Evolutionary conservation across 2,329 filamentous ascomycete species (phyloP).

Genomic region (Cladosporium sp.): DNA sequence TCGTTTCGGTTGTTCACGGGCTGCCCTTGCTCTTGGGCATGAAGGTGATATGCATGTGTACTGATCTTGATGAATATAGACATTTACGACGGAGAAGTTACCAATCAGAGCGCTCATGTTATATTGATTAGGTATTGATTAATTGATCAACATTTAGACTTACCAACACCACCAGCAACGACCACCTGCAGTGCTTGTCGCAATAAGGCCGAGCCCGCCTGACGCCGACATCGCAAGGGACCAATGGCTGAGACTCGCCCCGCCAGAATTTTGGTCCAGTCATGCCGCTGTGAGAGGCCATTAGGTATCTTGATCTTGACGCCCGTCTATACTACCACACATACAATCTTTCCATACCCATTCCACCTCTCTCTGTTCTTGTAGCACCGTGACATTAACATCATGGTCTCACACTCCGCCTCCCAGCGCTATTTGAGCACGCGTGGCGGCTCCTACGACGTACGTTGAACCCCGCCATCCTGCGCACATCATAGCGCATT

Average conservation of each 20-base stretch:
- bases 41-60: background rate
- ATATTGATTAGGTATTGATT: too few species aligned
- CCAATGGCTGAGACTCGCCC: background rate
- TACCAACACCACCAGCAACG: too few species aligned
- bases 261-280: background rate
- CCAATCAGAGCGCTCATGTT: too few species aligned
- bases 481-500: background rate
- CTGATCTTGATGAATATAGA: too few species aligned
- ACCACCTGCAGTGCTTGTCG: too few species aligned
- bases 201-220: background rate
- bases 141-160: too few species aligned
- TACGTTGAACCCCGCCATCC: slow-evolving; percentile 32
- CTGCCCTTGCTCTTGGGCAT: background rate
- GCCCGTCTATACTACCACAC: too few species aligned
- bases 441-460: slow-evolving; percentile 58
- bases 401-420: slow-evolving; percentile 36
- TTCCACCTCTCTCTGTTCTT: too few species aligned
- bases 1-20: too few species aligned
- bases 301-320: too few species aligned
- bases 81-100: too few species aligned
- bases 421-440: slow-evolving; percentile 61
- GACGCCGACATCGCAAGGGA: background rate
- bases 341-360: too few species aligned
- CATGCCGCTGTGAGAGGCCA: background rate
- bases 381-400: background rate